Percentiles rank a stretch among this genome's conserved stretches.
phyloP scores from a whole-genome alignment of 306 rosid genomes.

The Rosa rugosa region DNA sequence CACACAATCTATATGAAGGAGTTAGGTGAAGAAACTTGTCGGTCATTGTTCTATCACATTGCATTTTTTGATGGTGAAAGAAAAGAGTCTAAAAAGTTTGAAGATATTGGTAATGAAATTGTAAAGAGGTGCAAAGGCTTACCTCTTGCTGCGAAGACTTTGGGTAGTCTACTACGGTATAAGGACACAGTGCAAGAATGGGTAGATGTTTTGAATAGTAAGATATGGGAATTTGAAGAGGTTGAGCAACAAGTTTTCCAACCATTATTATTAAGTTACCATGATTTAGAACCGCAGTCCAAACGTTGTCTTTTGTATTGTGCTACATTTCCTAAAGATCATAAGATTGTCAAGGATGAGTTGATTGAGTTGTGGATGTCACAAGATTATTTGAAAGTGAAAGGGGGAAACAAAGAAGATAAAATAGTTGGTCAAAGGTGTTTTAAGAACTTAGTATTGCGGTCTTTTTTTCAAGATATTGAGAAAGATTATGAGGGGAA shows the following conservation, averaged over 20 bases:
- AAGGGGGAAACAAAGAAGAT: not conserved
- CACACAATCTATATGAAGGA: not conserved
- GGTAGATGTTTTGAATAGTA: not conserved
- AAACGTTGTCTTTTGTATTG: not conserved
- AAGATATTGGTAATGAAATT: not conserved
- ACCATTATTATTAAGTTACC: not conserved
- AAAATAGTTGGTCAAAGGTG: not conserved
- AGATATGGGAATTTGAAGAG: not conserved
- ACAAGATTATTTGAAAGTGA: not conserved
- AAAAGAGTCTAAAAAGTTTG: not conserved
- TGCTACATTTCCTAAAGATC: not conserved
- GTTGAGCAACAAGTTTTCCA: not conserved
- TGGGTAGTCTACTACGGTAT: constrained; percentile 11
- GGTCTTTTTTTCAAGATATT: not conserved
- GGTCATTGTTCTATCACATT: not conserved
- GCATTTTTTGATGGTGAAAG: not conserved
- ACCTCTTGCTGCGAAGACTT: not conserved
- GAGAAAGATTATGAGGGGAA: not conserved
- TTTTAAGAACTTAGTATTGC: not conserved
- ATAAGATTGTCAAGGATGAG: no score
- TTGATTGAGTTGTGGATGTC: not conserved
- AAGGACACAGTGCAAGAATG: not conserved
- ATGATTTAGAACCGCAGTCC: not conserved
- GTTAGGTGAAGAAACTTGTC: constrained; percentile 2
- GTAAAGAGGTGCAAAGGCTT: not conserved